A percentile compares a stretch with the other conserved stretches of the same genome.
Evolutionary conservation across 2,329 filamentous ascomycete genomes (phyloP).

Genomic region (Cyphellophora europaea): DNA sequence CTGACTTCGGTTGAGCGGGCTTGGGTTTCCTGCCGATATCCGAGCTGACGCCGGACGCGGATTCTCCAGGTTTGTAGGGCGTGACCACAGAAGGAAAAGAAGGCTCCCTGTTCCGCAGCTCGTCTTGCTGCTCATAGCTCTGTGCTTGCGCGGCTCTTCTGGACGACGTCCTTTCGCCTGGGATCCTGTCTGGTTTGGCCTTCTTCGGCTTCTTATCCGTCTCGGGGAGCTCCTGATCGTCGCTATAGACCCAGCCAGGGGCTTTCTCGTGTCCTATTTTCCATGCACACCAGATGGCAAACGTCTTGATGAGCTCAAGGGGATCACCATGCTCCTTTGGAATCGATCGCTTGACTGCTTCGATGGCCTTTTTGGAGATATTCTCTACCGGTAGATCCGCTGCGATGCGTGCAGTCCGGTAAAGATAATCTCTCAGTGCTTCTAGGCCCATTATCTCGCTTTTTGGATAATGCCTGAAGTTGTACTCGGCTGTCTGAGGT

Average conservation of each 20-base stretch:
- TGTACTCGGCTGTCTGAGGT: constrained; percentile 44
- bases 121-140: constrained; percentile 1
- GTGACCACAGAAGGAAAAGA: constrained; percentile 1
- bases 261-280: constrained; percentile 56
- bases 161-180: constrained; percentile 32
- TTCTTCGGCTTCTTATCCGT: constrained; percentile 17
- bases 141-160: constrained; percentile 23
- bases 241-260: constrained; percentile 52
- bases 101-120: constrained; percentile 1
- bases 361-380: constrained; percentile 47
- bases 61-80: neutral
- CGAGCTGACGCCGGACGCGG: constrained; percentile 1
- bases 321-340: constrained; percentile 55
- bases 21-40: constrained; percentile 31
- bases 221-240: constrained; percentile 37
- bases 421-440: constrained; percentile 51
- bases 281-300: constrained; percentile 59
- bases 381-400: constrained; percentile 50
- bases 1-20: constrained; percentile 38
- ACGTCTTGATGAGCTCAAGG: constrained; percentile 48
- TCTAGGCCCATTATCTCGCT: constrained; percentile 52
- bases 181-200: constrained; percentile 12
- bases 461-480: constrained; percentile 54
- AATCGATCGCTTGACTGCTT: constrained; percentile 53
- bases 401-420: constrained; percentile 54